Conservation (phyloP, 768 basidiomycete genomes). For the Epithele typhae region DNA sequence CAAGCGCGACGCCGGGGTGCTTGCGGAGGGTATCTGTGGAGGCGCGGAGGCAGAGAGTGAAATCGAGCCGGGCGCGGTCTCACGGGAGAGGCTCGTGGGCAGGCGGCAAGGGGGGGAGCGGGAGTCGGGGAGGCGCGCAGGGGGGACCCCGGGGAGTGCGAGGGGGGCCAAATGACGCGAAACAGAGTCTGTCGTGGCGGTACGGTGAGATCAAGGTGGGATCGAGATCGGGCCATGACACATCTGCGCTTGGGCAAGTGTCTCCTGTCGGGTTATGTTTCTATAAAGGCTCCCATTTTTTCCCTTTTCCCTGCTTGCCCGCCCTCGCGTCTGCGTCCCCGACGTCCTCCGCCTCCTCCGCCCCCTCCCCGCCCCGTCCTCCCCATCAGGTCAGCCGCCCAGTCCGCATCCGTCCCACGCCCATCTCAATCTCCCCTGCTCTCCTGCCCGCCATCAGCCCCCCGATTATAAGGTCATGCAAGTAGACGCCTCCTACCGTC, state of each 20-base stretch:
- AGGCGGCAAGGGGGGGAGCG: not conserved
- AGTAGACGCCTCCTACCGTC: slow-evolving; percentile 15
- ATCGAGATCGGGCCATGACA: slow-evolving; percentile 9
- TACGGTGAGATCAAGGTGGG: slow-evolving; percentile 9
- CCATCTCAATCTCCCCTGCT: slow-evolving; percentile 6
- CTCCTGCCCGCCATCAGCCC: slow-evolving; percentile 7
- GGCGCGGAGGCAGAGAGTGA: too few species aligned
- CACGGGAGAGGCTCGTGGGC: too few species aligned
- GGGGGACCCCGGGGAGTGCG: slow-evolving; percentile 8
- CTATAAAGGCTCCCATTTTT: slow-evolving; percentile 17
- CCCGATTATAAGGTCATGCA: slow-evolving; percentile 13
- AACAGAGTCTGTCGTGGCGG: slow-evolving; percentile 13
- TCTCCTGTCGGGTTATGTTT: slow-evolving; percentile 11
- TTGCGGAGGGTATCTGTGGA: too few species aligned
- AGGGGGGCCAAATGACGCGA: not conserved
- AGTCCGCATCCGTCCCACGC: slow-evolving; percentile 1
- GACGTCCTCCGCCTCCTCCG: not conserved
- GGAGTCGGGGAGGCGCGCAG: not conserved
- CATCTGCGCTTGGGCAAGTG: slow-evolving; percentile 4
- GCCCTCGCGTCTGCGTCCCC: not conserved
- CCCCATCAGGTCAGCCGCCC: not conserved
- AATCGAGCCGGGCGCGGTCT: too few species aligned
- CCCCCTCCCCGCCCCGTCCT: not conserved
- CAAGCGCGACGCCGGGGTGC: too few species aligned
- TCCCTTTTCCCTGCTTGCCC: not conserved